phyloP scores from a whole-genome alignment of 2,329 filamentous ascomycete genomes.

The Colletotrichum lindemuthianum region DNA sequence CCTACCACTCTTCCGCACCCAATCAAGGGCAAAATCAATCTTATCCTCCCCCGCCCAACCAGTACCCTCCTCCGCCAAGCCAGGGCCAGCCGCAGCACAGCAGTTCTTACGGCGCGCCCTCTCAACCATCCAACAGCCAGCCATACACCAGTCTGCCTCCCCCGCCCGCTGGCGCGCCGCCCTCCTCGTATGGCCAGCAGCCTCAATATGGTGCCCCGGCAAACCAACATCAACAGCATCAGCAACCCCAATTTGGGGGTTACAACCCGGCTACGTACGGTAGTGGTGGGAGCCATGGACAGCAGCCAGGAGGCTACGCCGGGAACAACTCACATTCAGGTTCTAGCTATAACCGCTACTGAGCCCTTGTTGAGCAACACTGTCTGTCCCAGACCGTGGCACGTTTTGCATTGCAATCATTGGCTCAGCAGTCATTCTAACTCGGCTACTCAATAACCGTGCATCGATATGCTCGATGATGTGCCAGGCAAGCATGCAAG shows the following conservation, averaged over 20 bases:
- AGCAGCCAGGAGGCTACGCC: slow-evolving; percentile 46
- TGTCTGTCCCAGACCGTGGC: too few relatives aligned
- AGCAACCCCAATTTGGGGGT: slow-evolving; percentile 36
- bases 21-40: slow-evolving; percentile 37
- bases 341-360: slow-evolving; percentile 34
- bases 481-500: too few relatives aligned
- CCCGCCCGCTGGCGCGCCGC: slow-evolving; percentile 29
- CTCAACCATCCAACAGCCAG: slow-evolving; percentile 35
- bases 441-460: too few relatives aligned
- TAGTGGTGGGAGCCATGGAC: slow-evolving; percentile 41
- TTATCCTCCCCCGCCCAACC: slow-evolving; percentile 36
- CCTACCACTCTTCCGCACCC: slow-evolving; percentile 43
- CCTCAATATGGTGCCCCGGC: slow-evolving; percentile 35
- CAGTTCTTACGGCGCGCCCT: slow-evolving; percentile 26
- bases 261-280: slow-evolving; percentile 45
- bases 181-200: slow-evolving; percentile 33
- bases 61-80: slow-evolving; percentile 30
- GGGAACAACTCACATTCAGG: slow-evolving; percentile 33
- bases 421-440: too few relatives aligned
- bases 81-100: slow-evolving; percentile 38
- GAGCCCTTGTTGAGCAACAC: neutral
- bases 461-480: too few relatives aligned
- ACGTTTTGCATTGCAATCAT: too few relatives aligned
- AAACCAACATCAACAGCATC: slow-evolving; percentile 35
- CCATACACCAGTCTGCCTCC: slow-evolving; percentile 36